phyloP scores from a whole-genome alignment of 805 yeast species.

The Wickerhamiella parazyma region DNA sequence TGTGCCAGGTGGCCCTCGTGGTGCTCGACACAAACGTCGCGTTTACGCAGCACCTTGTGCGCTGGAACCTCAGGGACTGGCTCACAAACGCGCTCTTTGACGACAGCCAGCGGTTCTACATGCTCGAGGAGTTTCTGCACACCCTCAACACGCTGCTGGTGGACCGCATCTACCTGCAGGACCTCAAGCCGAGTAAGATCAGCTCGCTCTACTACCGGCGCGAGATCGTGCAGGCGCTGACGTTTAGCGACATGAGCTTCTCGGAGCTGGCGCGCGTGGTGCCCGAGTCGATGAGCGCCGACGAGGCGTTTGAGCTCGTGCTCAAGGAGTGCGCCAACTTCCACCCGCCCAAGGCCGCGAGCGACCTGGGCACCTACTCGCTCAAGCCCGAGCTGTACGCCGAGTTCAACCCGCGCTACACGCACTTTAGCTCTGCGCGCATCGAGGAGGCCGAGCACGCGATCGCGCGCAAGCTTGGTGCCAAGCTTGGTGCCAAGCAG shows the following conservation, averaged over 20 bases:
- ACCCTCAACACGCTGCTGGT: conserved; percentile 53
- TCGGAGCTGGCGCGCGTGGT: conserved; percentile 53
- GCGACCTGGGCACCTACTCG: conserved; percentile 51
- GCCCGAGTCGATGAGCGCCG: conserved; percentile 64
- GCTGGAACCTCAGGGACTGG: conserved; percentile 61
- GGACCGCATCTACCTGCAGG: conserved; percentile 48
- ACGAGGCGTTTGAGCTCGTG: conserved; percentile 56
- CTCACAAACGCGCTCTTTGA: conserved; percentile 32
- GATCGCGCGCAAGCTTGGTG: conserved; percentile 38
- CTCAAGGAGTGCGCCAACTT: conserved; percentile 45
- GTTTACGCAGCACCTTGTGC: conserved; percentile 41
- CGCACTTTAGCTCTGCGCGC: conserved; percentile 62
- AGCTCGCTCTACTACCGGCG: conserved; percentile 39
- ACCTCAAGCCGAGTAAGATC: conserved; percentile 34
- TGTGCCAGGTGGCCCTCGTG: conserved; percentile 49
- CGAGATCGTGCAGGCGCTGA: conserved; percentile 73
- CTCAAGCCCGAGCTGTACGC: conserved; percentile 43
- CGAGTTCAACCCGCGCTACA: conserved; percentile 67
- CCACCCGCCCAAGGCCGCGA: conserved; percentile 43
- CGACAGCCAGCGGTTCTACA: conserved; percentile 34
- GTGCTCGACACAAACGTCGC: conserved; percentile 43
- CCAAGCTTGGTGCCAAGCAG: conserved; percentile 31
- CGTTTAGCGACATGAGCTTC: conserved; percentile 60
- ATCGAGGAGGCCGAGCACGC: conserved; percentile 70
- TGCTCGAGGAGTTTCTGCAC: conserved; percentile 69